phyloP scores from a whole-genome alignment of 352 stramenopile species.

The Phytophthora sp. region DNA sequence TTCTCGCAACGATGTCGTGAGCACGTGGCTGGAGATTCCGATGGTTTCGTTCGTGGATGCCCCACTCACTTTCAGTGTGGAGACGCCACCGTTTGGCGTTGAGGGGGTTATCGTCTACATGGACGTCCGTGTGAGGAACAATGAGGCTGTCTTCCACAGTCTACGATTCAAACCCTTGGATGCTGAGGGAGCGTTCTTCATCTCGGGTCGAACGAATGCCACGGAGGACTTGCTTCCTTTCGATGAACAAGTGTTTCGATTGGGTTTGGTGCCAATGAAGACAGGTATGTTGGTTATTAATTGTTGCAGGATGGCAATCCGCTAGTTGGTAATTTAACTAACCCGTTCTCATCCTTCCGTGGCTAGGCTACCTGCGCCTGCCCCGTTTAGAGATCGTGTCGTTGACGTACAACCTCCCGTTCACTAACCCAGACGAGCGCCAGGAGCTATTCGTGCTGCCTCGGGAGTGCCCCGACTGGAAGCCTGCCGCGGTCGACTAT shows the following conservation, averaged over 20 bases:
- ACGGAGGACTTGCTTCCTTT: slow-evolving; percentile 79
- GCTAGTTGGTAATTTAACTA: slow-evolving; percentile 11
- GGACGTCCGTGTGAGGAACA: slow-evolving; percentile 72
- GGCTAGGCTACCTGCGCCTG: slow-evolving; percentile 67
- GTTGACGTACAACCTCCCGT: slow-evolving; percentile 65
- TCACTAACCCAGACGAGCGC: slow-evolving; percentile 72
- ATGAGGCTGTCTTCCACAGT: slow-evolving; percentile 72
- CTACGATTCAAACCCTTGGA: slow-evolving; percentile 75
- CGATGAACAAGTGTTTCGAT: slow-evolving; percentile 64
- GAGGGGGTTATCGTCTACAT: slow-evolving; percentile 65
- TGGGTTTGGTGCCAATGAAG: slow-evolving; percentile 80
- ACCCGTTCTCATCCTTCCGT: slow-evolving; percentile 4
- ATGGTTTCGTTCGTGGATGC: slow-evolving; percentile 71
- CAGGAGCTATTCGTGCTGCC: slow-evolving; percentile 81
- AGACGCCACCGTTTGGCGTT: slow-evolving; percentile 75
- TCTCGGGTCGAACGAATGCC: slow-evolving; percentile 75
- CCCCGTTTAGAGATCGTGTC: slow-evolving; percentile 82
- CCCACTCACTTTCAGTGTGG: slow-evolving; percentile 68
- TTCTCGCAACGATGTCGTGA: slow-evolving; percentile 60
- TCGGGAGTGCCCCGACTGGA: slow-evolving; percentile 61
- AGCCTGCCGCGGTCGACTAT: slow-evolving; percentile 8
- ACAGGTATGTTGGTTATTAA: slow-evolving; percentile 49
- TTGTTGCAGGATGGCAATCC: background rate
- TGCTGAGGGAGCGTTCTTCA: slow-evolving; percentile 76
- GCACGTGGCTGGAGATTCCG: slow-evolving; percentile 67